Evolutionary conservation across 805 yeast genomes (phyloP), one percentile per base, ranked within the genome.

Genomic region (Metschnikowia rubicola): DNA sequence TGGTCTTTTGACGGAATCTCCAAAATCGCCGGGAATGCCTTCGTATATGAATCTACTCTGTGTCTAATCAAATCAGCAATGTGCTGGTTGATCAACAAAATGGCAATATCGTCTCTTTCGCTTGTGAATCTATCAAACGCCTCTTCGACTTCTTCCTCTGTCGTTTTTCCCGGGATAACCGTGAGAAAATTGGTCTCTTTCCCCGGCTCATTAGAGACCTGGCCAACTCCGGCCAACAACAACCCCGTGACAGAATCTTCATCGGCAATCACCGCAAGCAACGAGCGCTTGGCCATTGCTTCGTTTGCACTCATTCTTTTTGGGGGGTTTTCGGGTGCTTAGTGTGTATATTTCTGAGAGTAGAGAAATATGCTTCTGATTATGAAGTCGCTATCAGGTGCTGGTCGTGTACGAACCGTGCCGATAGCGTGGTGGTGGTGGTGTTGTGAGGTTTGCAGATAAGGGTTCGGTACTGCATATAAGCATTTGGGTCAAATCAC

Each of bases 1-100:
- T 94, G 98, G 63, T 94, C 99, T 73, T 94, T 94, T 12, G 97
- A 89, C 28, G 99, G 99, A 52, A 94, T 94, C 70, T 94, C 99
- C 62, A 94, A 75, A 40, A 94, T 81, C 3, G 99, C 97, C 8
- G 99, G 99, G 69, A 94, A 94, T 10, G 99, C 96, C 54, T 83
- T 81, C 13, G 95, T 82, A 70, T 79, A 94, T 40, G 80, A 76
- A 60, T 94, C 99, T 39, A 94, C 89, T 55, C 78, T 77, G 55
- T 77, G 76, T 67, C 99, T 79, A 47, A 94, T 92, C 57, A 81
- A 78, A 60, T 94, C 98, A 13, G 99, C 98, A 55, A 94, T 66
- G 67, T 90, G 96, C 67, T 94, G 99, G 66, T 92, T 94, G 66
- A 94, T 91, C 62, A 94, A 76, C 52, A 94, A 68, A 47, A 94